Evolutionary conservation across 192 early-diverging fungal species (phyloP), one percentile per base, ranked within the genome.

Genomic region (Coemansia aciculifera): DNA sequence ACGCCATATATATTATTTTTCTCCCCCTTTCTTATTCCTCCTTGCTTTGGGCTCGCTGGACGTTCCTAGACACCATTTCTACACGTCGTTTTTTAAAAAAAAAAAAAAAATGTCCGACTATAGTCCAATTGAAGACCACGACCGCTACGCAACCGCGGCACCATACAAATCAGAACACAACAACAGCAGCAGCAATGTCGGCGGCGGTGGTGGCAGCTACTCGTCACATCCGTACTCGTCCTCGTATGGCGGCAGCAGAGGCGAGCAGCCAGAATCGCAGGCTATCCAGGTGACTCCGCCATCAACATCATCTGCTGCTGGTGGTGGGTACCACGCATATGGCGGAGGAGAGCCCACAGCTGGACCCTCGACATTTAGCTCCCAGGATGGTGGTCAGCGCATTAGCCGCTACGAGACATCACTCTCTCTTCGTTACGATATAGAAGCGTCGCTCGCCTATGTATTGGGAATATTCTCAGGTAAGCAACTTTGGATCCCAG

Each of bases 391-490:
- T 29, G 79, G 79, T 42, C 79, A 82, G 75, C 83, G 90, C 29
- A 87, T 94, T n/a, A 94, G 91, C 72, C 90, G 91, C 67, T 94
- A 92, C 69, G 90, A 94, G 61, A 94, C 92, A 21, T 81, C 72
- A 39, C 73, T 91, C 43, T 77, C 86, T 21, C 77, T 90, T 43
- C 85, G 91, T 13, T 85, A 90, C 40, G 91, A 94, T 74, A 84
- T 92, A 57, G 90, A 91, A 78, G 90, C 92, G 3, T 85, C 89
- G 23, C 62, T 89, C 46, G 85, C 88, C 12, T 94, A 94, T 69
- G 74, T 77, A 0, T 67, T 93, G 12, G 87, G 88, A 29, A 79
- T 77, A 63, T 78, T 78, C 54, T 78, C 81, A 63, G 81, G 79
- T 82, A 82, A 66, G 68, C 13, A 56, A 3, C 29, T 17, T 29